Evolutionary conservation across 345 rosid genomes (phyloP).

Genomic region (Camelina laxa): DNA sequence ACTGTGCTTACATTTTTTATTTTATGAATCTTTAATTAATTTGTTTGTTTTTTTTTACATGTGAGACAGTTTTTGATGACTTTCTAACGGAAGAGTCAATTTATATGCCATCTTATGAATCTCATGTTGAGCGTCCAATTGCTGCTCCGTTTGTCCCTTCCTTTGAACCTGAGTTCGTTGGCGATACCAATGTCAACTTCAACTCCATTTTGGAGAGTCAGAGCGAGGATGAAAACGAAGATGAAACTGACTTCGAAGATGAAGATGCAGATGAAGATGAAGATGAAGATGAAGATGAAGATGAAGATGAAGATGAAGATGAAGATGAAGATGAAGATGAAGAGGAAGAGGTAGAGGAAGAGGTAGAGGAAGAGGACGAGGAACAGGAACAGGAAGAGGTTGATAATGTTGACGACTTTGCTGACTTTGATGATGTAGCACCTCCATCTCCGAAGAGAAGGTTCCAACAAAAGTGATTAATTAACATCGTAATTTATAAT

Average conservation of each 20-base stretch:
- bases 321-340: too few relatives aligned
- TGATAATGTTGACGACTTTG: not conserved
- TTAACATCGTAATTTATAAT: constrained; percentile 1
- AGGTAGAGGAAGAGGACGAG: not conserved
- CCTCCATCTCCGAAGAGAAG: constrained; percentile 32
- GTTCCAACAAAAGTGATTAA: not conserved
- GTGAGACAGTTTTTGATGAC: not conserved
- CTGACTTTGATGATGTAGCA: not conserved
- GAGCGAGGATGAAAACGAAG: not conserved
- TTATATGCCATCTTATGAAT: constrained; percentile 24
- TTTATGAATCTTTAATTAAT: not conserved
- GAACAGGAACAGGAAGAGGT: not conserved
- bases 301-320: not conserved
- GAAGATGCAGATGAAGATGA: not conserved
- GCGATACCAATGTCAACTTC: not conserved
- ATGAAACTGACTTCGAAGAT: not conserved
- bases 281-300: not conserved
- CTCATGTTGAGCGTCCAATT: constrained; percentile 27
- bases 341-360: too few relatives aligned
- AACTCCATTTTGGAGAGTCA: not conserved
- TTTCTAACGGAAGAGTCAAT: constrained; percentile 18
- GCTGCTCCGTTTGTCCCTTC: constrained; percentile 11
- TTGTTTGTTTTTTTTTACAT: not conserved
- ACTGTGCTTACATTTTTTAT: not conserved
- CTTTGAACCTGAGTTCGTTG: not conserved